Conservation (phyloP, 2,329 filamentous ascomycete genomes). For the Colletotrichum gigasporum region DNA sequence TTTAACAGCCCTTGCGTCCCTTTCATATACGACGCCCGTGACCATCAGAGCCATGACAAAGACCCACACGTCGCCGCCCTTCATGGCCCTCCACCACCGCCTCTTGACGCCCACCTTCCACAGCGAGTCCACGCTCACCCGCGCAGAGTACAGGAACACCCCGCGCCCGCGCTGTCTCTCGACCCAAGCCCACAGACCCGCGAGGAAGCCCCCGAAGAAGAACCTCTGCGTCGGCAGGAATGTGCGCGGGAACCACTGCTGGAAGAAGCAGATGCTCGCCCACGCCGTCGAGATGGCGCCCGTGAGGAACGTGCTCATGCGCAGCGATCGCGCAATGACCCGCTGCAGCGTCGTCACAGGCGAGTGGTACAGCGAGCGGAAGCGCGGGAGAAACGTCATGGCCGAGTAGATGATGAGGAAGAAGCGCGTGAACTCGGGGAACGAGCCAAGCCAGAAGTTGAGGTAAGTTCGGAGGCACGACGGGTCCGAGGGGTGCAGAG, state of each 20-base stretch:
- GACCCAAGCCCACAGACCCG: constrained; percentile 85
- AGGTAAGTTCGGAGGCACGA: constrained; percentile 89
- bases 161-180: constrained; percentile 71
- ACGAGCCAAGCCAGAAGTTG: constrained; percentile 85
- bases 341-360: constrained; percentile 74
- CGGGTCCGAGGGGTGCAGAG: constrained; percentile 87
- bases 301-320: constrained; percentile 80
- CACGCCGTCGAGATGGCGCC: constrained; percentile 87
- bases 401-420: constrained; percentile 79
- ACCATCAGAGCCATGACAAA: constrained; percentile 83
- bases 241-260: constrained; percentile 77
- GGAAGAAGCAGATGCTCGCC: constrained; percentile 91
- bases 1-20: constrained; percentile 72
- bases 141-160: constrained; percentile 81
- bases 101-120: constrained; percentile 97
- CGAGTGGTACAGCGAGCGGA: constrained; percentile 73
- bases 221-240: constrained; percentile 85
- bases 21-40: constrained; percentile 81
- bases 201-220: constrained; percentile 87
- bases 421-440: constrained; percentile 81
- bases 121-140: constrained; percentile 81
- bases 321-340: constrained; percentile 75
- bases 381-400: constrained; percentile 72
- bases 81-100: constrained; percentile 85
- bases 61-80: constrained; percentile 84